Evolutionary conservation across 2,329 filamentous ascomycete genomes (phyloP).

Genomic region (Cadophora gregata): DNA sequence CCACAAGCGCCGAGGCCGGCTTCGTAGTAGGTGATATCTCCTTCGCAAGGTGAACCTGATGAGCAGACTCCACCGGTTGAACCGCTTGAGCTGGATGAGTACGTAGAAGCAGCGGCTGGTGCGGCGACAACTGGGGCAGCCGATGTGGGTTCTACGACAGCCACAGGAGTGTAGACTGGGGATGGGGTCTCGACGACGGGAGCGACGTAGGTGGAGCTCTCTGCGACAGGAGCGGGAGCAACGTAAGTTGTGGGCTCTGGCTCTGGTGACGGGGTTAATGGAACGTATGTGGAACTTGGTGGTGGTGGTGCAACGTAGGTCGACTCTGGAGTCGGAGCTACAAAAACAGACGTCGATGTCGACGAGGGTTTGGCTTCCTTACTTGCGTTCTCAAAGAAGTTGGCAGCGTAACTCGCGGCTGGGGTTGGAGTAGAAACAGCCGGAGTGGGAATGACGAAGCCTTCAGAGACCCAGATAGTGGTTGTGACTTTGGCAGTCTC

Average conservation of each 20-base stretch:
- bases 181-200: slow-evolving; percentile 33
- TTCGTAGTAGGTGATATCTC: slow-evolving; percentile 78
- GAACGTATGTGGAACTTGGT: slow-evolving; percentile 1
- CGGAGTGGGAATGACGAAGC: slow-evolving; percentile 28
- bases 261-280: slow-evolving; percentile 19
- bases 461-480: slow-evolving; percentile 50
- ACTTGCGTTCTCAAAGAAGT: slow-evolving; percentile 35
- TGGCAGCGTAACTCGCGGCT: slow-evolving; percentile 21
- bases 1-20: slow-evolving; percentile 75
- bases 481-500: slow-evolving; percentile 50
- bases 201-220: slow-evolving; percentile 38
- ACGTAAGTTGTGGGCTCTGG: slow-evolving; percentile 19
- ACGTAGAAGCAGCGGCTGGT: slow-evolving; percentile 26
- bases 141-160: slow-evolving; percentile 28
- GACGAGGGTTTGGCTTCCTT: slow-evolving; percentile 24
- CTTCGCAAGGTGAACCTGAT: slow-evolving; percentile 51
- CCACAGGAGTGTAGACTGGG: slow-evolving; percentile 19
- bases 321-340: slow-evolving; percentile 27
- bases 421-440: slow-evolving; percentile 22
- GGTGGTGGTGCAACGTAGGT: slow-evolving; percentile 27
- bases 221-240: slow-evolving; percentile 26
- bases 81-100: slow-evolving; percentile 35
- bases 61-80: slow-evolving; percentile 40
- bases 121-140: slow-evolving; percentile 23
- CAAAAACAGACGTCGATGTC: slow-evolving; percentile 36